phyloP scores from a whole-genome alignment of 352 stramenopile genomes.

The Phytopythium chamaehyphon region DNA sequence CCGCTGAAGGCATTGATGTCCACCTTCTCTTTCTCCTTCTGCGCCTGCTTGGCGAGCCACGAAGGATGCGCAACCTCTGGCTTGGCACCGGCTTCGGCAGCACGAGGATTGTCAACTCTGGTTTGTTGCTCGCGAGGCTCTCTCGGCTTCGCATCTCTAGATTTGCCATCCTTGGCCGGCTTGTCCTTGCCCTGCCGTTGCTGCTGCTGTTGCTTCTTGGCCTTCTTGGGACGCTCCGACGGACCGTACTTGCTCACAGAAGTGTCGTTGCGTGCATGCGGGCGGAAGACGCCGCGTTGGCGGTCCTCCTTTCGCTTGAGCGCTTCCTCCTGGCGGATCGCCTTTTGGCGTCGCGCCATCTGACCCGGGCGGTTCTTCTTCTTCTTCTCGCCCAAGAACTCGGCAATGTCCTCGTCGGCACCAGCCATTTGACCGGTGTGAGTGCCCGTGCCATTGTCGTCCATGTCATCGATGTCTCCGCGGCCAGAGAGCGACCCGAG shows the following conservation, averaged over 20 bases:
- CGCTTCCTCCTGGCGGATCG: constrained; percentile 63
- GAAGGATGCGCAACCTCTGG: constrained; percentile 47
- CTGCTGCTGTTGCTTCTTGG: constrained; percentile 33
- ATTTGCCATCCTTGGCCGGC: constrained; percentile 7
- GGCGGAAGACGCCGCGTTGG: constrained; percentile 35
- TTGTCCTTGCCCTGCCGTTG: constrained; percentile 8
- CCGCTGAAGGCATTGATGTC: constrained; percentile 62
- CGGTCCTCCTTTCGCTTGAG: constrained; percentile 41
- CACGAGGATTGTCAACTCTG: not conserved
- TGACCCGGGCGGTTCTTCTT: constrained; percentile 81
- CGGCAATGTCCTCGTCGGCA: constrained; percentile 74
- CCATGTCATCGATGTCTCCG: constrained; percentile 25
- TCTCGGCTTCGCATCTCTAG: constrained; percentile 11
- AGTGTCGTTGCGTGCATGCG: constrained; percentile 14
- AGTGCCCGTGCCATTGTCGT: constrained; percentile 16
- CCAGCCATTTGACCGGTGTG: constrained; percentile 29
- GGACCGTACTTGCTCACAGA: constrained; percentile 55
- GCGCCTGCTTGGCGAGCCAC: constrained; percentile 79
- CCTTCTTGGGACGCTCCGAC: constrained; percentile 75
- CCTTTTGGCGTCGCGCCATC: constrained; percentile 75
- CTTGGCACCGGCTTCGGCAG: constrained; percentile 3
- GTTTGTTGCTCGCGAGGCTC: constrained; percentile 7
- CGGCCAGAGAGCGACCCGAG: constrained; percentile 66
- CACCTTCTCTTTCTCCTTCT: constrained; percentile 80
- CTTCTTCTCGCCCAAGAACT: constrained; percentile 83